Evolutionary conservation across 2,329 filamentous ascomycete species (phyloP), one percentile per base, ranked within the genome.

Genomic region (Thielaviopsis cerberus): DNA sequence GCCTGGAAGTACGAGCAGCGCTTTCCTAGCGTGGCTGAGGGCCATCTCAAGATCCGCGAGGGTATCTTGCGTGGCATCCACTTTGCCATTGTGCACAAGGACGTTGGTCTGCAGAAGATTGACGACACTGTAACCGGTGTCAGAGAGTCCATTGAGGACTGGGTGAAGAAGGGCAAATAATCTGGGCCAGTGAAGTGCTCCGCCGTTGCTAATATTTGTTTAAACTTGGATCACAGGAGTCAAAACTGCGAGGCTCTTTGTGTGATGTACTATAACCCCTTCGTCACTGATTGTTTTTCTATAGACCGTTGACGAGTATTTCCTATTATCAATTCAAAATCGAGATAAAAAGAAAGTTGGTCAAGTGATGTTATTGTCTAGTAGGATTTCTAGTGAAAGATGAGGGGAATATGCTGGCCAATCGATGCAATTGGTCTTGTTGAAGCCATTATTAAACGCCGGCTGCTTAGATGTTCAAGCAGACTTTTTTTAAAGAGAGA

Each of bases 1-100:
- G 74, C 85, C 52, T 98, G 92, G 92, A 82, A 81, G 68, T 98
- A 92, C 70, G 92, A 98, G 81, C 80, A 94, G 77, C 82, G 79
- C 66, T 86, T 90, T 68, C 92, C 92, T 4, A 85, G 78, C 20
- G 69, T 98, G 57, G 85, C 88, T 20, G 83, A 95, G 65, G 80
- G 86, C 59, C 92, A 98, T 72, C 65, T 91, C 62, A 74, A 78
- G 66, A 74, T 86, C 56, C 82, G 84, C 61, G 81, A 87, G 66
- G 76, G 82, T 52, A 75, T 90, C 62, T 74, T 80, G 68, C 77
- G 82, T 67, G 82, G 85, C 59, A 81, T 82, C 73, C 75, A 80
- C 69, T 87, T 88, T 62, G 86, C 86, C 57, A 81, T 81, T 70
- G 80, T 84, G 58, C 87, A 94, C 71, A 81, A 80, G 53, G 76